Base-by-base conservation (phyloP, 2,329 filamentous ascomycete species). In the Didymosphaeria variabile region DNA sequence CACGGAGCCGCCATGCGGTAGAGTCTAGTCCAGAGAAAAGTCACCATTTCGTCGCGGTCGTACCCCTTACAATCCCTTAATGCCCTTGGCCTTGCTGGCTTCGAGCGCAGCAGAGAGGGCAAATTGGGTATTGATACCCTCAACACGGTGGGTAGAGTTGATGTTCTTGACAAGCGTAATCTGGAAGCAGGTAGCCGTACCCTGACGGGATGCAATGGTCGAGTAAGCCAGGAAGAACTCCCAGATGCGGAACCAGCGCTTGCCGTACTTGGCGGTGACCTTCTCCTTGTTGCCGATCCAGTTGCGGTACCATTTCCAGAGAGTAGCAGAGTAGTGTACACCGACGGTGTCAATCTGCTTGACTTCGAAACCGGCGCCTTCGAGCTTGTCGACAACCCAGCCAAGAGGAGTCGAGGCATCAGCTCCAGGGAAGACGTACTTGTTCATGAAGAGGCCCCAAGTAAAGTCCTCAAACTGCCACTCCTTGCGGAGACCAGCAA, bases 371-470 rank as follows among this genome's bases (percentile, higher is more conserved):
- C 93, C 93, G 65, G 91, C 90, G 59, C 87, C 89, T 83, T 99
- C 95, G 21, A 97, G 87, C 76, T 88, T 89, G 79, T 93, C 88
- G 71, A 97, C 85, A 72, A 95, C 92, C 81, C 90, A 95, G 70
- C 92, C 93, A 52, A 99, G 88, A 55, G 95, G 95, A 60, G 93
- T 97, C 46, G 92, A 97, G 55, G 95, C 95, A 77, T 98, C 95
- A 55, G 95, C 95, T 77, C 95, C 95, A 36, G 94, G 95, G 87
- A 98, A 98, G 79, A 98, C 86, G 81, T 98, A 97, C 85, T 97
- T 97, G 90, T 98, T 98, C 93, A 98, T 97, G 87, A 97, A 98
- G 50, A 98, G 87, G 78, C 95, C 95, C 95, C 95, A 98, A 79
- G 94, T 91, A 55, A 97, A 87, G 82, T 98, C 94, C 85, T 98